Evolutionary conservation across 164 flowering plant genomes (phyloP).

Genomic region (Magnolia sinica): DNA sequence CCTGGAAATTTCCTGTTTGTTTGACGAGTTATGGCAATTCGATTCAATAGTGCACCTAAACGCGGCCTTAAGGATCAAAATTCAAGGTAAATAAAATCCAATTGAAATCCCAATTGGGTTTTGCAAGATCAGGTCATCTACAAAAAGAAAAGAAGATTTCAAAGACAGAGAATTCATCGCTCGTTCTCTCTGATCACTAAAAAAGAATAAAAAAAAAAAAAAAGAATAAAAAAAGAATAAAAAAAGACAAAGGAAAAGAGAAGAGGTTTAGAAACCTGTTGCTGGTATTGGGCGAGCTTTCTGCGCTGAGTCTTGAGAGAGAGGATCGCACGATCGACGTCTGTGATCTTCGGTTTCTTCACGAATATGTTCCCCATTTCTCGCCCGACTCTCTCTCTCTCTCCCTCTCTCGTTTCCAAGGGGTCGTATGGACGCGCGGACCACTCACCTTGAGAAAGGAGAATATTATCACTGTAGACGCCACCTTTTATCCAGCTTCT

Average conservation of each 20-base stretch:
- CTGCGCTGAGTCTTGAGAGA: slow-evolving; percentile 89
- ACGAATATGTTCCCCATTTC: slow-evolving; percentile 83
- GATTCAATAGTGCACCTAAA: too few species aligned
- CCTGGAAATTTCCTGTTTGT: too few species aligned
- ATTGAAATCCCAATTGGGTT: background rate
- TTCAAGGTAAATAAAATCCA: too few species aligned
- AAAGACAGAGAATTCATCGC: too few species aligned
- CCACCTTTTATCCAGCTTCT: too few species aligned
- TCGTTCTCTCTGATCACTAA: background rate
- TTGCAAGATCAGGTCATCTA: background rate
- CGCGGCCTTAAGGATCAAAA: too few species aligned
- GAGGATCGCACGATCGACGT: slow-evolving; percentile 85
- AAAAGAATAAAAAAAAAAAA: background rate
- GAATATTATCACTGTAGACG: too few species aligned
- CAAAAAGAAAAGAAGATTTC: background rate
- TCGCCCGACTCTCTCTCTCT: background rate
- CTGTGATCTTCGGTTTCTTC: slow-evolving; percentile 88
- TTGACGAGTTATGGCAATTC: too few species aligned
- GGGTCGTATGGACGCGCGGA: too few species aligned
- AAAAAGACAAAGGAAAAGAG: background rate
- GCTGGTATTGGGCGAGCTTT: slow-evolving; percentile 84
- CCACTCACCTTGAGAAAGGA: too few species aligned
- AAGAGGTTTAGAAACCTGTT: slow-evolving; percentile 42
- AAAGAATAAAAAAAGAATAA: too few species aligned
- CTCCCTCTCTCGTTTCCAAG: background rate